Evolutionary conservation across 202 grass and related monocot species (phyloP).

Genomic region (Hordeum pubiflorum): DNA sequence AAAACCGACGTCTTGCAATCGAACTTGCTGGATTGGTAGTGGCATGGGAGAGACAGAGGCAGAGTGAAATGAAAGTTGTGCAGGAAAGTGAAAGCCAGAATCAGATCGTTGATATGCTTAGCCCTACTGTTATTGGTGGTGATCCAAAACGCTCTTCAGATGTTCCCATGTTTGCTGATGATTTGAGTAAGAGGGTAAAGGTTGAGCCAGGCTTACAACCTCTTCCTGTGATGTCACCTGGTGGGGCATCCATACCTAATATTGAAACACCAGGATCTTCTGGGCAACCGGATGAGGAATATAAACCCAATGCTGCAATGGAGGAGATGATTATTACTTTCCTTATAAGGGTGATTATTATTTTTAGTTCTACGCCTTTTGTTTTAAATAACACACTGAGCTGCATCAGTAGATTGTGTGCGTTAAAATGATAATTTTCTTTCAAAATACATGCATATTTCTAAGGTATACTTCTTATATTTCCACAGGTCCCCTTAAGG

Average conservation of each 20-base stretch:
- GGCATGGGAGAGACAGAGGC: conserved; percentile 95
- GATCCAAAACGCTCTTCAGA: conserved; percentile 63
- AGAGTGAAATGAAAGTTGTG: conserved; percentile 76
- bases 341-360: conserved; percentile 75
- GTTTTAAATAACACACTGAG: not conserved
- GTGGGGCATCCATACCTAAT: conserved; percentile 79
- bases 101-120: conserved; percentile 63
- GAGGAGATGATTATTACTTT: conserved; percentile 99
- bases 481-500: not conserved
- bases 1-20: conserved; percentile 91
- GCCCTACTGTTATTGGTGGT: conserved; percentile 44
- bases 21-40: conserved; percentile 99
- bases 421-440: not conserved
- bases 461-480: not conserved
- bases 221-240: conserved; percentile 87
- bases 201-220: conserved; percentile 88
- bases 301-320: conserved; percentile 99
- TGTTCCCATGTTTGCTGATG: conserved; percentile 58
- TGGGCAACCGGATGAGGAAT: conserved; percentile 91
- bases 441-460: not conserved
- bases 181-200: conserved; percentile 96
- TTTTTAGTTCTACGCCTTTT: not conserved
- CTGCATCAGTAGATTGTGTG: not conserved
- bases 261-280: conserved; percentile 88
- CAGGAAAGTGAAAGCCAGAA: conserved; percentile 63